Evolutionary conservation across 371 early-diverging fungal genomes (phyloP), one percentile per base, ranked within the genome.

Genomic region (Mucor mucedo): DNA sequence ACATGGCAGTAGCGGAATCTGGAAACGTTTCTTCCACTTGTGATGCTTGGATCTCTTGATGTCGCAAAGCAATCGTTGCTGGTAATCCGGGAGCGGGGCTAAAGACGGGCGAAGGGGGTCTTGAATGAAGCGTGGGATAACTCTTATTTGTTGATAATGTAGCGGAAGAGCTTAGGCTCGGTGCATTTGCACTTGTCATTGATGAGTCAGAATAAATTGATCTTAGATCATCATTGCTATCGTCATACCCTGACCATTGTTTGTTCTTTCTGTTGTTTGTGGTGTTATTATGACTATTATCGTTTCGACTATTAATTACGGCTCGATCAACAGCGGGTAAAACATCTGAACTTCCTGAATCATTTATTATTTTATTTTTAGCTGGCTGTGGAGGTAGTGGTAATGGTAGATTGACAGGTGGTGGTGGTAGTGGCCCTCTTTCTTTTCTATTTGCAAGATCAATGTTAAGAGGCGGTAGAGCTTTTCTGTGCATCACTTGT

Each of bases 1-100:
- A 77, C 35, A 63, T 47, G 13, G 63, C 57, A 16, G 52, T 54
- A 44, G 55, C 61, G 11, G 69, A 54, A 38, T 66, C 55, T 4
- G 48, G 52, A 45, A 70, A 72, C 4, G 59, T 63, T 28, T 77
- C 78, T 60, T 77, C 78, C 1, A 75, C 57, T 5, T 58, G 68
- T 6, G 55, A 29, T 2, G 58, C 56, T 5, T 45, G 44, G 27
- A 54, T 30, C 2, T 66, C 62, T 10, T 72, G 75, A 5, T 68
- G 66, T 41, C 66, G 57, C 2, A 77, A 35, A 9, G 70, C 58
- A 33, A 72, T 74, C 2, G 78, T 68, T 7, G 75, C 75, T n/a
- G 78, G 78, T 35, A 77, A 58, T 0, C 75, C 78, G 11, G 77
- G 77, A 1, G 75, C 78, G 28, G 70, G 67, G 41, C 72, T 75